Base-by-base conservation (phyloP, 257 asterid genomes). In the Anisodus tanguticus region DNA sequence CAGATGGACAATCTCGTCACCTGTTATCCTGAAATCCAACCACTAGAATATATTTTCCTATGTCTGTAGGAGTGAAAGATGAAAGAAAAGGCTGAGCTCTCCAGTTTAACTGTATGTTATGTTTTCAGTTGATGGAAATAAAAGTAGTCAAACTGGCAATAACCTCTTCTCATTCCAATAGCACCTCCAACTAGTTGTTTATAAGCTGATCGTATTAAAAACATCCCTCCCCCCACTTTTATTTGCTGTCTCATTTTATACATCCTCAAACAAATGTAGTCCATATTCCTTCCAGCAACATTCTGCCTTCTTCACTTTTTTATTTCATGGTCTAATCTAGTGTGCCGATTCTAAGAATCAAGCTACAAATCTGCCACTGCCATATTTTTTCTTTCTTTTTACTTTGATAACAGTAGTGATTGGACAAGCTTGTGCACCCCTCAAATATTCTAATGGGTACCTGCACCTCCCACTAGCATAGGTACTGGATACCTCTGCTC, bases 321-420 rank as follows among this genome's bases (percentile, higher is more conserved):
- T 74, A 49, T 74, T 74, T 22, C 81, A 74, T 74, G 62, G 13
- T 22, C 6, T 12, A 74, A 49, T 74, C 39, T 74, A 74, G 81
- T 5, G 4, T 8, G 12, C 81, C 2, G 7, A 8, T 62, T 62
- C 11, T 3, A 62, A 62, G 68, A 62, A 8, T 19, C 69, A 62
- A 62, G 39, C 69, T 19, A 22, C 37, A 22, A 26, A 62, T n/a
- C 39, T 62, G 69, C 69, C 66, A 62, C 39, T 62, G 39, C 39
- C 54, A 2, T 49, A 49, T 49, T 49, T 10, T 49, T 49, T 49
- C 11, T 49, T 41, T 41, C 45, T 41, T 9, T 49, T 49, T 49
- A 7, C 54, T 49, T 49, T 49, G 54, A 49, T 8, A 49, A 49
- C 2, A 10, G 54, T 49, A 10, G 54, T 8, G 54, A 10, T 49